Conservation (phyloP, 176 grass and related monocot genomes). For the maize (Zea mays) region Zm-B73-REFERENCE-NAM-5.0 NC_050100.1:180214501-180215000, state of each 20-base stretch:
- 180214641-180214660: not conserved
- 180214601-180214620: not conserved
- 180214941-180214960: not conserved
- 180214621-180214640: not conserved
- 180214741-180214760: not conserved
- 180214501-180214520: too few relatives aligned
- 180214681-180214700: not conserved
- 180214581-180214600: constrained; percentile 5
- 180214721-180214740: not conserved
- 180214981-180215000: not conserved
- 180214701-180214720: not conserved
- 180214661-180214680: not conserved
- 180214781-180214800: not conserved
- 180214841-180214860: not conserved
- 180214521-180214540: not conserved
- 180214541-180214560: not conserved
- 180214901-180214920: not conserved
- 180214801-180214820: not conserved
- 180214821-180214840: not conserved
- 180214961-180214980: constrained; percentile 2
- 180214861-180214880: not conserved
- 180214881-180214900: not conserved
- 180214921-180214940: not conserved
- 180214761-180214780: not conserved
- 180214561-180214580: not conserved